Conservation (phyloP, 768 basidiomycete genomes). For the Agaricus subrufescens region DNA sequence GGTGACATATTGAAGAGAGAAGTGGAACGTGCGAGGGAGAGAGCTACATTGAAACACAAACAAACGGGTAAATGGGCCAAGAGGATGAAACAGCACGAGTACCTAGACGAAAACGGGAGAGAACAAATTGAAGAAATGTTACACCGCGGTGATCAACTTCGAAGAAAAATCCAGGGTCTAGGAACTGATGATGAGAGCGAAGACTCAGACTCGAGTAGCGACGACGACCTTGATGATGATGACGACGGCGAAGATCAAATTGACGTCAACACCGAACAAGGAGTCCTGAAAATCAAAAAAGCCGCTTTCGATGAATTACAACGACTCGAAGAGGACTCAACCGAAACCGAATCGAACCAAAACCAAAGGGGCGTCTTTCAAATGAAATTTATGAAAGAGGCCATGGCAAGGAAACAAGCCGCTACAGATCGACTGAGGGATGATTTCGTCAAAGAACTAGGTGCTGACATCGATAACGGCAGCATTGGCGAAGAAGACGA, state of each 20-base stretch:
- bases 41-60: constrained; percentile 87
- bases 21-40: constrained; percentile 75
- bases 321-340: constrained; percentile 35
- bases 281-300: constrained; percentile 53
- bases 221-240: constrained; percentile 45
- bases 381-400: constrained; percentile 99
- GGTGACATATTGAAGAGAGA: constrained; percentile 65
- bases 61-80: constrained; percentile 87
- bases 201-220: constrained; percentile 43
- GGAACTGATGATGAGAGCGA: constrained; percentile 54
- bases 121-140: constrained; percentile 84
- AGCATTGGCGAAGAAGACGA: constrained; percentile 24
- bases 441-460: constrained; percentile 71
- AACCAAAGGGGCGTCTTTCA: constrained; percentile 73
- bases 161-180: constrained; percentile 69
- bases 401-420: constrained; percentile 61
- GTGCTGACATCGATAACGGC: constrained; percentile 24
- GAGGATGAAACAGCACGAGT: constrained; percentile 57
- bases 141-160: constrained; percentile 71
- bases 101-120: constrained; percentile 52
- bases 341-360: constrained; percentile 19
- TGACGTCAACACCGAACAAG: constrained; percentile 31
- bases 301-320: constrained; percentile 77
- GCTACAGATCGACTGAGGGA: constrained; percentile 60
- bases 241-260: constrained; percentile 43